Evolutionary conservation across 371 early-diverging fungal genomes (phyloP).

Genomic region (Mortierella sp.): DNA sequence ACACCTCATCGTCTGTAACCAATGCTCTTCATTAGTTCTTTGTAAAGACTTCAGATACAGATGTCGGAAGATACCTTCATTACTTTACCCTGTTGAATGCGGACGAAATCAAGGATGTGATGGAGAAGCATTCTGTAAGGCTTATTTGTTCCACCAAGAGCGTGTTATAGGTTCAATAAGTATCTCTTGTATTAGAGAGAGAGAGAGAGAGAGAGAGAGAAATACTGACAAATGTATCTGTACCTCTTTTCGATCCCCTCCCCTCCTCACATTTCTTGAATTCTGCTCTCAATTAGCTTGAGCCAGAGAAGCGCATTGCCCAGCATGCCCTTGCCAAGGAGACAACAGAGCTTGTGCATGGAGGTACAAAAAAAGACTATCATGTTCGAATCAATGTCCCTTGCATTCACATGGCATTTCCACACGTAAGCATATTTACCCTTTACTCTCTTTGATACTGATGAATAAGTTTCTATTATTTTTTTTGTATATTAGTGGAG

Average conservation of each 20-base stretch:
- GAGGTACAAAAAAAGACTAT: constrained; percentile 66
- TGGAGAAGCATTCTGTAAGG: constrained; percentile 72
- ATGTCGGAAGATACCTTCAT: constrained; percentile 77
- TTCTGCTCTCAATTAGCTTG: constrained; percentile 29
- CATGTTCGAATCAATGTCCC: too few species aligned
- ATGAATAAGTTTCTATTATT: background rate
- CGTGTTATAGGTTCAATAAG: background rate
- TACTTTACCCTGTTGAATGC: constrained; percentile 84
- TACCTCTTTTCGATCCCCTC: background rate
- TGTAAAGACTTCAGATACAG: constrained; percentile 83
- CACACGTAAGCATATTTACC: constrained; percentile 1
- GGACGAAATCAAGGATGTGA: constrained; percentile 65
- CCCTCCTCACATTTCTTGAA: background rate
- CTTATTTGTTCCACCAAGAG: background rate
- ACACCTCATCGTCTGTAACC: background rate
- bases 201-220: background rate
- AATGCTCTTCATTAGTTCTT: constrained; percentile 68
- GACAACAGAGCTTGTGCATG: constrained; percentile 92
- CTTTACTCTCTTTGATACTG: background rate
- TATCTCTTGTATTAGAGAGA: too few species aligned
- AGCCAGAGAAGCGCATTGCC: constrained; percentile 76
- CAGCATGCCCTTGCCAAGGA: constrained; percentile 85
- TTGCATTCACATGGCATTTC: too few species aligned
- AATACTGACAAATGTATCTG: background rate
- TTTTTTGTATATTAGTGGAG: constrained; percentile 50